Conservation (phyloP, 345 rosid genomes). For the Mallotus nudiflorus region DNA sequence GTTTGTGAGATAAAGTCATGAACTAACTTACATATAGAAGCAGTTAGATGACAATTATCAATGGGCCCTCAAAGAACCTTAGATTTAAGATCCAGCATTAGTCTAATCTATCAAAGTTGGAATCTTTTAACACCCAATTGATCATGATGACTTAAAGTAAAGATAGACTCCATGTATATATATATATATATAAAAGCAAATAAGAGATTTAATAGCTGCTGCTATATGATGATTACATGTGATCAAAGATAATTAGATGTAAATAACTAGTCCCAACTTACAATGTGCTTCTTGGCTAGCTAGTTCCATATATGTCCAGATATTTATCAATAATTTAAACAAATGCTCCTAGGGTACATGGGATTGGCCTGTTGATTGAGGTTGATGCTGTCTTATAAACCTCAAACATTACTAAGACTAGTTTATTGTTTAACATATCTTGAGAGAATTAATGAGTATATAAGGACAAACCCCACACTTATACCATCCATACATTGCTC, state of each 20-base stretch:
- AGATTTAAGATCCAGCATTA: background rate
- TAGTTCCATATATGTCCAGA: no score
- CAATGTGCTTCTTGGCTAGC: no score
- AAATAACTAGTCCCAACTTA: no score
- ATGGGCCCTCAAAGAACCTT: slow-evolving; percentile 15
- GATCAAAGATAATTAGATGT: slow-evolving; percentile 12
- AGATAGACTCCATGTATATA: no score
- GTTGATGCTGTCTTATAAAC: background rate
- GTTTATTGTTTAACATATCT: slow-evolving; percentile 7
- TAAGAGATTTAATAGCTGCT: background rate
- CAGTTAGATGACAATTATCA: background rate
- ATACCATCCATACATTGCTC: background rate
- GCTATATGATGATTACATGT: background rate
- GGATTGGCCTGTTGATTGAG: background rate
- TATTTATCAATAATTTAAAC: no score
- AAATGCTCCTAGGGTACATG: no score
- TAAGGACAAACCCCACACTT: slow-evolving; percentile 8
- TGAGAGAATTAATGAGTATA: background rate
- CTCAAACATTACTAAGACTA: background rate
- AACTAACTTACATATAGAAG: slow-evolving; percentile 17
- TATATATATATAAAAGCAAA: background rate
- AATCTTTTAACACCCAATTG: slow-evolving; percentile 7
- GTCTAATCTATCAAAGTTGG: background rate
- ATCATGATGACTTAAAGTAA: slow-evolving; percentile 5
- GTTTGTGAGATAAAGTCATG: slow-evolving; percentile 9